Percentiles rank a stretch among this genome's conserved stretches.
phyloP scores from a whole-genome alignment of 202 grass and related monocot genomes.

The Musa balbisiana region DNA sequence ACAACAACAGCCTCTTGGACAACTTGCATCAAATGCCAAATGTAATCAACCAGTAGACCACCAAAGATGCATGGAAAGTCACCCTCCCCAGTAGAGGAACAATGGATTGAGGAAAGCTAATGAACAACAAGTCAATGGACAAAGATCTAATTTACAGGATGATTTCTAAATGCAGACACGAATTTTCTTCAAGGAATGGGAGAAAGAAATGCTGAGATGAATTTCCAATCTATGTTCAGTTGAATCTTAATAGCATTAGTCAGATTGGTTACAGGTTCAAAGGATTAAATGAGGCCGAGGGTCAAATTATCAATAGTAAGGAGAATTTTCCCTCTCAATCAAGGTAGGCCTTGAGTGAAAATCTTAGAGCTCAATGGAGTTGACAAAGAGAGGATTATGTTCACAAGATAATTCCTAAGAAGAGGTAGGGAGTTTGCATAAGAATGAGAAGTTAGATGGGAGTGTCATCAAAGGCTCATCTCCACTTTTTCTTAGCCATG shows the following conservation, averaged over 20 bases:
- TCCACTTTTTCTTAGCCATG: conserved; percentile 46
- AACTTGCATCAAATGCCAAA: too few species aligned
- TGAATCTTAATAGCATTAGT: background rate
- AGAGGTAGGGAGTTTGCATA: conserved; percentile 18
- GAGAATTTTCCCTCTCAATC: background rate
- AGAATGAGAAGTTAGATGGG: conserved; percentile 71
- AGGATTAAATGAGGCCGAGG: background rate
- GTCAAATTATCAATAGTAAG: background rate
- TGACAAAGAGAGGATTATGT: background rate
- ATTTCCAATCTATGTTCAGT: background rate
- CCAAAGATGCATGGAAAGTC: too few species aligned
- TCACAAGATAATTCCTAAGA: conserved; percentile 2
- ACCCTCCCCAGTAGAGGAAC: too few species aligned
- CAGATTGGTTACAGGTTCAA: background rate
- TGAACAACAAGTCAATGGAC: too few species aligned
- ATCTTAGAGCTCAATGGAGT: background rate
- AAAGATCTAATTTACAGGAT: too few species aligned
- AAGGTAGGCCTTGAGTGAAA: background rate
- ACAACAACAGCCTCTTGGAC: too few species aligned
- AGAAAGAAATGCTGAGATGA: background rate
- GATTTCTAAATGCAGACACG: too few species aligned
- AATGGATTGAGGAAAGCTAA: too few species aligned
- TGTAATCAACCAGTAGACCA: too few species aligned
- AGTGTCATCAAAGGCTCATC: conserved; percentile 54
- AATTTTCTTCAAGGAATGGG: background rate